These are phyloP conservation scores for Chondrostereum purpureum DNA, from an alignment of 1,284 basidiomycete species.

Conservation along the genomic window DNA sequence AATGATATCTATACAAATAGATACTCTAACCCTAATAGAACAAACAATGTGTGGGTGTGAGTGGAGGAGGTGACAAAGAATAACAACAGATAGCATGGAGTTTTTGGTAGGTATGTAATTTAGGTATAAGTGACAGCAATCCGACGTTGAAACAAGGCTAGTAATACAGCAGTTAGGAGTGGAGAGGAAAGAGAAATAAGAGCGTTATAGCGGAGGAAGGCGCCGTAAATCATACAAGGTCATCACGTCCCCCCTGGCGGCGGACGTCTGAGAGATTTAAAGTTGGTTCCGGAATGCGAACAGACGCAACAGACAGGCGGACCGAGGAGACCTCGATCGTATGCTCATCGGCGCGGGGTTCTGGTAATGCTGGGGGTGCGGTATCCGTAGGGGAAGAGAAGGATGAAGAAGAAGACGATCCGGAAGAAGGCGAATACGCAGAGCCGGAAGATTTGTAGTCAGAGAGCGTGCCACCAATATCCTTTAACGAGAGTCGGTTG, in stretches of 20 bases:
- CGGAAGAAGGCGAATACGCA: conserved; percentile 15
- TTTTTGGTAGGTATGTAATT: not conserved
- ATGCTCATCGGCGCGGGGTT: not conserved
- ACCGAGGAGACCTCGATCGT: not conserved
- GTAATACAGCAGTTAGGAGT: not conserved
- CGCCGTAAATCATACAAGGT: not conserved
- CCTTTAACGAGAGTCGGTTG: conserved; percentile 27
- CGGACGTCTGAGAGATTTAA: not conserved
- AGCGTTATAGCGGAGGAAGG: not conserved
- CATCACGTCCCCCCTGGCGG: not conserved
- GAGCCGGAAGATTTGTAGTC: conserved; percentile 24
- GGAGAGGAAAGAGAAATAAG: not conserved
- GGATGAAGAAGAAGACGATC: not conserved
- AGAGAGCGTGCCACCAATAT: conserved; percentile 30
- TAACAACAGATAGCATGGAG: too few species aligned
- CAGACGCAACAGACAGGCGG: not conserved
- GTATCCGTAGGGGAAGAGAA: not conserved
- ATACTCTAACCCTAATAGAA: too few species aligned
- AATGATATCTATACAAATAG: too few species aligned
- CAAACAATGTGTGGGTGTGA: too few species aligned
- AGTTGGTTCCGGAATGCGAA: not conserved
- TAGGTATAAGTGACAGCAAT: not conserved
- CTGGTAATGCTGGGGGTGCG: not conserved
- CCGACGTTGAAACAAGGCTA: not conserved
- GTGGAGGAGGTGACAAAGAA: too few species aligned